Percentiles rank a stretch among this genome's conserved stretches.
Conservation (phyloP, 768 basidiomycete genomes). For the Boletales sp. region DNA sequence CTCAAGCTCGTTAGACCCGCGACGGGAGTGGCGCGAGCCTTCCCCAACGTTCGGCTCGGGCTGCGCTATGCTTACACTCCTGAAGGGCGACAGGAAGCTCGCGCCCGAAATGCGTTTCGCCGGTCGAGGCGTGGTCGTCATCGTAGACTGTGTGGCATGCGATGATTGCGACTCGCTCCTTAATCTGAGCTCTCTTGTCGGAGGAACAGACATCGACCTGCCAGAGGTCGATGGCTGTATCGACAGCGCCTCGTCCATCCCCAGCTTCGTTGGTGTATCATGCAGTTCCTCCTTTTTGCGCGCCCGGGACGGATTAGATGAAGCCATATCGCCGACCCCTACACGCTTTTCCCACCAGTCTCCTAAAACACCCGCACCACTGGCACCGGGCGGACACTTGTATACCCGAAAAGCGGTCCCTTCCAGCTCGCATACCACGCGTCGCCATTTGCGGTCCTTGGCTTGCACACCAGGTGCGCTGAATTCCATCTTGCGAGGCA, state of each 20-base stretch:
- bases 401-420: slow-evolving; percentile 88
- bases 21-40: neutral
- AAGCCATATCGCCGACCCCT: slow-evolving; percentile 61
- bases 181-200: too few relatives aligned
- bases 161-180: slow-evolving; percentile 27
- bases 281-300: slow-evolving; percentile 24
- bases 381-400: slow-evolving; percentile 40
- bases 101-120: slow-evolving; percentile 26
- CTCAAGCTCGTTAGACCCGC: slow-evolving; percentile 17
- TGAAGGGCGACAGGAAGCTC: slow-evolving; percentile 28
- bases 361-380: slow-evolving; percentile 52
- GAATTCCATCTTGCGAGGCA: slow-evolving; percentile 96
- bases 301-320: slow-evolving; percentile 24
- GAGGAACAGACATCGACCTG: slow-evolving; percentile 6
- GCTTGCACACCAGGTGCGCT: slow-evolving; percentile 79
- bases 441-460: slow-evolving; percentile 87
- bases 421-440: slow-evolving; percentile 84
- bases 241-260: slow-evolving; percentile 9
- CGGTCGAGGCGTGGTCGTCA: slow-evolving; percentile 13
- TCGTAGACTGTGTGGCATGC: slow-evolving; percentile 10
- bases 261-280: slow-evolving; percentile 24
- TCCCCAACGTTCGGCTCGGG: slow-evolving; percentile 11
- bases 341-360: slow-evolving; percentile 79
- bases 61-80: slow-evolving; percentile 9
- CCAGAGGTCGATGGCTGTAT: neutral